phyloP scores from a whole-genome alignment of 2,329 filamentous ascomycete species.

The Emergomyces orientalis region DNA sequence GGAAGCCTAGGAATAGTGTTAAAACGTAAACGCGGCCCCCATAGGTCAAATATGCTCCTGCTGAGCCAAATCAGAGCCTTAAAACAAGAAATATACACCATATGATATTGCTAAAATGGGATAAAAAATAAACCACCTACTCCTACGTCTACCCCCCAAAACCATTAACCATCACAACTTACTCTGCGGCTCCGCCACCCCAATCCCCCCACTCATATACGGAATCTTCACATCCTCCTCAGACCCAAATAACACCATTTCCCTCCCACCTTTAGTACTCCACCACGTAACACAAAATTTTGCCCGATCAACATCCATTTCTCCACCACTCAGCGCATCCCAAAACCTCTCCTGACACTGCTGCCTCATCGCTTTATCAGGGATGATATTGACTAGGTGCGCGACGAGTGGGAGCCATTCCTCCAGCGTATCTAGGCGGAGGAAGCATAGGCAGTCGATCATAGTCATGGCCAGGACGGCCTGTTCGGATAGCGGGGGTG shows the following conservation, averaged over 20 bases:
- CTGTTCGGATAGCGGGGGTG: conserved; percentile 57
- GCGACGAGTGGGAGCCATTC: conserved; percentile 73
- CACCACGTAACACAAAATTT: conserved; percentile 78
- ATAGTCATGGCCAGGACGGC: conserved; percentile 66
- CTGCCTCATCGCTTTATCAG: conserved; percentile 53
- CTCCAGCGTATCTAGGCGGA: conserved; percentile 60
- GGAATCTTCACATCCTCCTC: conserved; percentile 27
- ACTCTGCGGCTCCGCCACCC: conserved; percentile 30
- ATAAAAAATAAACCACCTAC: not conserved
- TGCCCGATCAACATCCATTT: conserved; percentile 80
- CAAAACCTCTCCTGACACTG: conserved; percentile 63
- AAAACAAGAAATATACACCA: not conserved
- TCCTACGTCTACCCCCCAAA: not conserved
- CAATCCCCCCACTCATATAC: conserved; percentile 50
- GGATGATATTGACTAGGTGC: conserved; percentile 55
- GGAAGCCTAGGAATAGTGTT: no score
- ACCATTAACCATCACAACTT: conserved; percentile 37
- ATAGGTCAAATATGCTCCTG: not conserved
- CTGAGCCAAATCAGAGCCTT: not conserved
- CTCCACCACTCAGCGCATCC: conserved; percentile 68
- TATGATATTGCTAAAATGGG: not conserved
- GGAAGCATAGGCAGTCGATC: conserved; percentile 66
- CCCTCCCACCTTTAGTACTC: conserved; percentile 56
- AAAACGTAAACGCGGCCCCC: not conserved
- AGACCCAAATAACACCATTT: conserved; percentile 44